Conservation (phyloP, 75 land plant species). For the Sequoia sempervirens region DNA sequence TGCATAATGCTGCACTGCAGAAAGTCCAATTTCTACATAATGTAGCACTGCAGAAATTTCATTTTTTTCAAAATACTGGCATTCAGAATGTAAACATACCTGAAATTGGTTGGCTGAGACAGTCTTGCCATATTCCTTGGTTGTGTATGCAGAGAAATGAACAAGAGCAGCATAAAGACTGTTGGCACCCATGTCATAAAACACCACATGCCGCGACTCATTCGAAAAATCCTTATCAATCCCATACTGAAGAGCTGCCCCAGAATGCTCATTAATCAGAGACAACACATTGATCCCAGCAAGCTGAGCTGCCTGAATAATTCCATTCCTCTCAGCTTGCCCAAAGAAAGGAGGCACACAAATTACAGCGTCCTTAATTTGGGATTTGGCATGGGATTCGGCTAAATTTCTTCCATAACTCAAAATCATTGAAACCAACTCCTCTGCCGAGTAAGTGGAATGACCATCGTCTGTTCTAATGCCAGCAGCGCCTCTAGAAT, state of each 20-base stretch:
- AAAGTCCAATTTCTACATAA: background rate
- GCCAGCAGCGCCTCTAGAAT: conserved; percentile 50
- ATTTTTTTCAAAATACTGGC: background rate
- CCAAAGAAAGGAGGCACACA: conserved; percentile 86
- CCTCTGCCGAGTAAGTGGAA: conserved; percentile 59
- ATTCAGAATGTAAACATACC: conserved; percentile 26
- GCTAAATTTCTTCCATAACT: conserved; percentile 60
- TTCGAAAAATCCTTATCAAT: conserved; percentile 92
- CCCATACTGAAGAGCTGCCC: conserved; percentile 95
- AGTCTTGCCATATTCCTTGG: conserved; percentile 83
- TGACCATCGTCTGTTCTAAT: conserved; percentile 43
- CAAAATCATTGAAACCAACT: conserved; percentile 78
- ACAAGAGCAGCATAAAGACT: conserved; percentile 86
- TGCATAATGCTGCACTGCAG: background rate
- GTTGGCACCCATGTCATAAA: conserved; percentile 94
- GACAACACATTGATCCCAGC: conserved; percentile 83
- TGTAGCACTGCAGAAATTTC: background rate
- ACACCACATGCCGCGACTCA: conserved; percentile 70
- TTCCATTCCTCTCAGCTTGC: conserved; percentile 74
- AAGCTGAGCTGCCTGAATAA: conserved; percentile 72
- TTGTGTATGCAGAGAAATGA: conserved; percentile 71
- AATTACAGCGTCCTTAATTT: conserved; percentile 77
- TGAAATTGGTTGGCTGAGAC: conserved; percentile 80
- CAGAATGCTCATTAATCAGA: conserved; percentile 87
- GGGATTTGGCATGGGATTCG: conserved; percentile 55